Base-by-base conservation (phyloP, 2,329 filamentous ascomycete genomes). In the Epichloe baconii region DNA sequence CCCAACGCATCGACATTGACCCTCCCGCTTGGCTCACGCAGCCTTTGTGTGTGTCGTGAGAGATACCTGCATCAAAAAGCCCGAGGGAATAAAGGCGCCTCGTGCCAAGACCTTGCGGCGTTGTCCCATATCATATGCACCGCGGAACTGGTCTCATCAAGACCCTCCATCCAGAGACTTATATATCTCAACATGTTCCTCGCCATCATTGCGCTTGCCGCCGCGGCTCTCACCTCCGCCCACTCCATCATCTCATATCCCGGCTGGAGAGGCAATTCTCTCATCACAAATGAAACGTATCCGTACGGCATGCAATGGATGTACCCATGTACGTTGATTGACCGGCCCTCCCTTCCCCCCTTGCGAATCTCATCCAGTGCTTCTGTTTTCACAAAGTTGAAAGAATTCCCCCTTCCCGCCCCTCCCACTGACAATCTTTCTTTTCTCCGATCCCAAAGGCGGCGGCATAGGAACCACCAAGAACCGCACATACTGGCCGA, bases 241-340 rank as follows among this genome's bases (percentile, higher is more conserved):
- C 88, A 94, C 66, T 86, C 78, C n/a, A 78, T 95, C 63, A 84
- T 95, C 66, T 83, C 83, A 55, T 94, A 94, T 64, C 89, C 88
- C 0, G 86, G 86, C 58, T 91, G 85, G 82, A 73, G 89, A 77
- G 89, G 88, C 57, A 83, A 95, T 72, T 94, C 88, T 65, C 78
- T 95, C 55, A 77, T 85, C 63, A 85, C 83, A 43, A 94, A 88
- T 65, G 80, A 79, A 2, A 82, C 78, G 0, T 93, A 80, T 59
- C 89, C 89, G 2, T 95, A 86, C 58, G 90, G 89, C 69, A 91
- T 93, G 86, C 86, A 95, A 72, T 96, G 89, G 89, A 82, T 83
- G 66, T 95, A 95, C 73, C 89, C 90, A 68, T 96, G 89, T 95
- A 74, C 71, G 87, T 49, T 48, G 5, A 3, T 49, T 48, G 5